Conservation (phyloP, 192 early-diverging fungal species). For the Gonapodya sp. region DNA sequence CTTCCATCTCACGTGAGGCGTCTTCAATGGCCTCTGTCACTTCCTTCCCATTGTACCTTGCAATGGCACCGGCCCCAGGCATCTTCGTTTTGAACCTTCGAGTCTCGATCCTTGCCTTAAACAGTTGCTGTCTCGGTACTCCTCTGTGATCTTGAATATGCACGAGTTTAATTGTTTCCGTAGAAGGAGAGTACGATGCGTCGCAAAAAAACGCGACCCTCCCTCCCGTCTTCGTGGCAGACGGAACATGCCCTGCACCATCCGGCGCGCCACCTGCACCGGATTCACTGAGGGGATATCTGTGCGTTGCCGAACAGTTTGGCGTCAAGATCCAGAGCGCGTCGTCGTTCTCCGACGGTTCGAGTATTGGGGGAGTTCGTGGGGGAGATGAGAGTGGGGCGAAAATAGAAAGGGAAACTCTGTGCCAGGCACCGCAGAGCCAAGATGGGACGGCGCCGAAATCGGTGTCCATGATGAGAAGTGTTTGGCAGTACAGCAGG, state of each 20-base stretch:
- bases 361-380: no score
- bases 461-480: no score
- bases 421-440: neutral
- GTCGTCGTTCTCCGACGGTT: neutral
- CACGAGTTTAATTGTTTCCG: neutral
- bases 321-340: neutral
- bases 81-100: neutral
- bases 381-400: no score
- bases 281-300: neutral
- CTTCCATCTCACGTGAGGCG: neutral
- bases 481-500: no score
- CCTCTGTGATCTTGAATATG: neutral
- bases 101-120: neutral
- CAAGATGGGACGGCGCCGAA: neutral
- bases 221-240: neutral
- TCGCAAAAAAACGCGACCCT: neutral
- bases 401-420: no score
- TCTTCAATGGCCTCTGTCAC: neutral
- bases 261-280: neutral
- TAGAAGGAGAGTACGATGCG: neutral
- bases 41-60: neutral
- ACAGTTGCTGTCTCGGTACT: neutral
- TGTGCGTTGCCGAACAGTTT: neutral
- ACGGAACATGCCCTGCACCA: neutral
- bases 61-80: neutral